Conservation (phyloP, 345 rosid species). For the Stellera chamaejasme region DNA sequence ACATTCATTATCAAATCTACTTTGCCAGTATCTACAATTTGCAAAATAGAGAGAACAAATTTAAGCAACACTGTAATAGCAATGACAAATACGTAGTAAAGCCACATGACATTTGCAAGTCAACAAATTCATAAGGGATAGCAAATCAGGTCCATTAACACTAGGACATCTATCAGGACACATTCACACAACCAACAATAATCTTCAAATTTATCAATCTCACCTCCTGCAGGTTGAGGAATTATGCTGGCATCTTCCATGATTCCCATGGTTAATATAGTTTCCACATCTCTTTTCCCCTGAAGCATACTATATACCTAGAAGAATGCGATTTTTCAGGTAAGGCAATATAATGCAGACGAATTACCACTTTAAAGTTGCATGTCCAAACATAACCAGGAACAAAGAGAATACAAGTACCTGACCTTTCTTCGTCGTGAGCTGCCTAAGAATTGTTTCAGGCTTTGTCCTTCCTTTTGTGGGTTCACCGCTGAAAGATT, state of each 20-base stretch:
- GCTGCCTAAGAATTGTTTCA: conserved; percentile 84
- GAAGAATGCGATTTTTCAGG: conserved; percentile 7
- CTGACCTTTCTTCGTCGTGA: conserved; percentile 97
- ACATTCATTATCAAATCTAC: conserved; percentile 91
- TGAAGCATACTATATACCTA: conserved; percentile 95
- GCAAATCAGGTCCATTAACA: too few species aligned
- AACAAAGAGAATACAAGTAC: conserved; percentile 21
- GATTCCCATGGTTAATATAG: conserved; percentile 90
- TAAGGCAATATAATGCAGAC: too few species aligned
- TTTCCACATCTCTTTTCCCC: conserved; percentile 91
- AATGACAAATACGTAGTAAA: neutral
- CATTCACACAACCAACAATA: too few species aligned
- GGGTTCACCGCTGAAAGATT: conserved; percentile 74
- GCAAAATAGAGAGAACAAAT: conserved; percentile 1
- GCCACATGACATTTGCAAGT: neutral
- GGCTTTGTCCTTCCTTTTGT: conserved; percentile 76
- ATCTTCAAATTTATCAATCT: conserved; percentile 4
- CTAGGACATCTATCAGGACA: too few species aligned
- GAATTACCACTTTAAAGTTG: too few species aligned
- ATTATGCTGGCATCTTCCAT: conserved; percentile 94
- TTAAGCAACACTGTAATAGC: neutral
- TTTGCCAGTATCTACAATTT: conserved; percentile 55
- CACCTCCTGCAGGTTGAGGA: conserved; percentile 98
- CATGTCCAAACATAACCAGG: too few species aligned
- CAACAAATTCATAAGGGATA: neutral